Base-by-base conservation (phyloP, 495 filamentous ascomycete species). In the Entonaema liquescens region DNA sequence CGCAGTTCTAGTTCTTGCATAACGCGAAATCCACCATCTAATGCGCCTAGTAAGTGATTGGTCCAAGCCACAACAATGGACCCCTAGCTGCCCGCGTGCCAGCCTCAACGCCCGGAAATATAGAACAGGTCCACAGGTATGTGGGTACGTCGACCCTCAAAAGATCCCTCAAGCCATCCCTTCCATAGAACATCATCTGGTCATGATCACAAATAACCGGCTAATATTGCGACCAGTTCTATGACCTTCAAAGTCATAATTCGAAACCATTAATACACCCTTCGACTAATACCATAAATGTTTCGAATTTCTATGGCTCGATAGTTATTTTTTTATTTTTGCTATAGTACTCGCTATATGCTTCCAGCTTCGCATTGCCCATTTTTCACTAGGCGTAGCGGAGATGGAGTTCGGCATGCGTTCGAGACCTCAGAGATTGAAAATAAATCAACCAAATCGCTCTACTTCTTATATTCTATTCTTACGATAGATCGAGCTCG, bases 361-460 rank as follows among this genome's bases (percentile, higher is more conserved):
- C 57, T 65, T 59, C 42, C 23, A 58, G 52, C 68, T 31, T 64
- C 68, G 61, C 63, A 57, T 68, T 44, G 55, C 44, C 52, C 70
- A n/a, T 49, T 42, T 57, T 31, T 65, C 40, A 44, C 11, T 17
- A 55, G 63, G 54, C 60, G 29, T 49, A 64, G 67, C 67, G 68
- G 76, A 78, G 74, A 78, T 78, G 76, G 76, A 78, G 76, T 70
- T 70, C 72, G 58, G 74, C 69, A 72, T 62, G 74, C 64, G 74
- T 67, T 66, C 71, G 76, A 71, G 70, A 76, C 66, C 70, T 66
- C 70, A 71, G 52, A 77, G 70, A 69, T 67, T 67, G 53, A 77
- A 70, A 68, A 26, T 52, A 62, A 65, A 57, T 54, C 52, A 59
- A 61, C 42, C 47, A 50, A 49, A 25, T 55, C 25, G 23, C 36